These are phyloP conservation scores for Ophiostoma fasciatum DNA, from an alignment of 2,329 filamentous ascomycete species.

Conservation along the genomic window DNA sequence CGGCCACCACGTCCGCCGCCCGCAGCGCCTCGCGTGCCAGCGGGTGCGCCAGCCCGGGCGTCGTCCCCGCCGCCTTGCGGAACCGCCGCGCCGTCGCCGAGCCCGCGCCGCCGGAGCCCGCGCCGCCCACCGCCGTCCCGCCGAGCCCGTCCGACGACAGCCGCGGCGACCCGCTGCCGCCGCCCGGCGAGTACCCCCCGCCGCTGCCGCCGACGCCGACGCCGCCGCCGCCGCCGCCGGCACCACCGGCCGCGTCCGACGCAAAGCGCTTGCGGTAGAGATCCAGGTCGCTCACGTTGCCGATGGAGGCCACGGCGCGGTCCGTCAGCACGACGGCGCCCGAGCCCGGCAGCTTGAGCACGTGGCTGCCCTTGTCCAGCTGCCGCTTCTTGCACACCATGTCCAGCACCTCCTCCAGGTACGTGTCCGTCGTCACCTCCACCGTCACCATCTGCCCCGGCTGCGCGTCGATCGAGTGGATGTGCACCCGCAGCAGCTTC, in stretches of 20 bases:
- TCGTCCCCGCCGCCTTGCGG: slow-evolving; percentile 11
- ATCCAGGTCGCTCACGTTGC: slow-evolving; percentile 60
- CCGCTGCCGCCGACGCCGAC: slow-evolving; percentile 49
- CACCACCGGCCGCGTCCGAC: slow-evolving; percentile 38
- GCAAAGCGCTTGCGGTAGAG: slow-evolving; percentile 61
- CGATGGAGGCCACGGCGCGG: slow-evolving; percentile 64
- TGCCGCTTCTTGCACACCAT: slow-evolving; percentile 62
- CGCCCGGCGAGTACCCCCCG: no score
- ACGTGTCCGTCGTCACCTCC: slow-evolving; percentile 68
- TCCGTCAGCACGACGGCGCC: slow-evolving; percentile 64
- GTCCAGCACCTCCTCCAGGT: slow-evolving; percentile 69
- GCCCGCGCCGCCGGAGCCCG: slow-evolving; percentile 24
- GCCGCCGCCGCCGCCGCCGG: slow-evolving; percentile 20
- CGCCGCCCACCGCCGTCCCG: slow-evolving; percentile 24
- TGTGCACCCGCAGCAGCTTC: slow-evolving; percentile 58
- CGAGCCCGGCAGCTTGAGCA: slow-evolving; percentile 62
- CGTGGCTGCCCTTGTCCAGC: slow-evolving; percentile 64
- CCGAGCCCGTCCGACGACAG: slow-evolving; percentile 36
- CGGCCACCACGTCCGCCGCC: background rate
- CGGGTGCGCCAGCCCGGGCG: slow-evolving; percentile 46
- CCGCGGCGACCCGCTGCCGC: slow-evolving; percentile 52
- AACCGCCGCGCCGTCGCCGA: slow-evolving; percentile 6
- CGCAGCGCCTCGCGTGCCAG: slow-evolving; percentile 42
- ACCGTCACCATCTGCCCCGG: slow-evolving; percentile 61
- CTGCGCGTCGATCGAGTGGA: slow-evolving; percentile 51